Evolutionary conservation across 305 asterid species (phyloP), one percentile per base, ranked within the genome.

Genomic region (Fraxinus dipetala): DNA sequence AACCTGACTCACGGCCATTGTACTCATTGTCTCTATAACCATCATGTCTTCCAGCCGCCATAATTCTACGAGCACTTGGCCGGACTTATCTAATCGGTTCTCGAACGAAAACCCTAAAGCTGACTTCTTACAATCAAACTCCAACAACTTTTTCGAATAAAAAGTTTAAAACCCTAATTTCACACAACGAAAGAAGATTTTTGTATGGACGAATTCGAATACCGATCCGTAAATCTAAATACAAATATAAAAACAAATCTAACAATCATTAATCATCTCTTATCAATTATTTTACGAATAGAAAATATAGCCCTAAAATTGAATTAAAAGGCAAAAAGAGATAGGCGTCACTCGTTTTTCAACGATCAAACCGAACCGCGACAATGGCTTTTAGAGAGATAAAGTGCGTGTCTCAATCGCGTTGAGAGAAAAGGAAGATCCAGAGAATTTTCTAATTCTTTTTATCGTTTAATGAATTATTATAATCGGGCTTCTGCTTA

Each of bases 1-100:
- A 84, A 80, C 89, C 96, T 32, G 91, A 75, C 82, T 91, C 92
- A 2, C 90, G 92, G 43, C 86, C 91, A 85, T 91, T 89, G 65
- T 89, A 90, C 75, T 91, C 96, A 83, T 83, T 86, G 72, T 89
- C 96, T 81, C 91, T 89, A 85, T 85, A 89, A 43, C 92, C 93
- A 54, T 91, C 94, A 84, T 89, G 94, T 72, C 91, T 93, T 76
- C 95, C 97, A 84, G 93, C 90, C 5, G 93, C 95, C 98, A 93
- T 95, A 82, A 51, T 54, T 54, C 63, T n/a, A 54, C 63, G 63
- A 54, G 63, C 10, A 1, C 63, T 54, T n/a, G 24, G 63, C 9
- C 8, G 9, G 63, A 54, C 63, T 54, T 54, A n/a, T 54, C 63
- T n/a, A 54, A 54, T 54, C 24, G 10, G 22, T n/a, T 54, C 24